A percentile compares a stretch with the other conserved stretches of the same genome.
Evolutionary conservation across 148 eudicot species (phyloP).

Genomic region (Spergularia bocconei): DNA sequence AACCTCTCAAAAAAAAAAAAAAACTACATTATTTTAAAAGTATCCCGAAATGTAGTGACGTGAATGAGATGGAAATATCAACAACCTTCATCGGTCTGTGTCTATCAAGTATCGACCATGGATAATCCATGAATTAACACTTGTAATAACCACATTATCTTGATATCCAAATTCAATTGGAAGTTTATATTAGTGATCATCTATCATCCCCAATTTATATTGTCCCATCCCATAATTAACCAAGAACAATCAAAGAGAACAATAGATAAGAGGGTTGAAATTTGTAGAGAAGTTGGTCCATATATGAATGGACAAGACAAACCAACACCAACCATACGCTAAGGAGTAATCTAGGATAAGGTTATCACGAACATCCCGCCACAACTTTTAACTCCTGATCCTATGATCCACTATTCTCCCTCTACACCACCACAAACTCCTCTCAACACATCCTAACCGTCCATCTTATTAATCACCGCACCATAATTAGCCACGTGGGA

Average conservation of each 20-base stretch:
- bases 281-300: background rate
- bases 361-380: constrained; percentile 29
- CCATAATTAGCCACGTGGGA: background rate
- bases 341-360: constrained; percentile 15
- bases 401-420: background rate
- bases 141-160: too few species aligned
- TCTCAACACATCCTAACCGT: constrained; percentile 12
- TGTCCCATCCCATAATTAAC: background rate
- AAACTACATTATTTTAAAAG: too few species aligned
- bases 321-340: constrained; percentile 13
- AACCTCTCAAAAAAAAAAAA: too few species aligned
- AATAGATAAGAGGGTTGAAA: constrained; percentile 20
- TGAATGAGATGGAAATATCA: too few species aligned
- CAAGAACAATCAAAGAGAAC: background rate
- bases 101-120: too few species aligned
- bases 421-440: background rate
- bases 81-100: too few species aligned
- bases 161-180: too few species aligned
- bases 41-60: too few species aligned
- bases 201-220: too few species aligned
- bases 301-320: constrained; percentile 18
- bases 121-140: too few species aligned
- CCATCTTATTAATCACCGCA: background rate
- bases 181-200: too few species aligned
- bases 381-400: constrained; percentile 11